Base-by-base conservation (phyloP, 169 alveolate genomes). In the Cryptosporidium sp. region DNA sequence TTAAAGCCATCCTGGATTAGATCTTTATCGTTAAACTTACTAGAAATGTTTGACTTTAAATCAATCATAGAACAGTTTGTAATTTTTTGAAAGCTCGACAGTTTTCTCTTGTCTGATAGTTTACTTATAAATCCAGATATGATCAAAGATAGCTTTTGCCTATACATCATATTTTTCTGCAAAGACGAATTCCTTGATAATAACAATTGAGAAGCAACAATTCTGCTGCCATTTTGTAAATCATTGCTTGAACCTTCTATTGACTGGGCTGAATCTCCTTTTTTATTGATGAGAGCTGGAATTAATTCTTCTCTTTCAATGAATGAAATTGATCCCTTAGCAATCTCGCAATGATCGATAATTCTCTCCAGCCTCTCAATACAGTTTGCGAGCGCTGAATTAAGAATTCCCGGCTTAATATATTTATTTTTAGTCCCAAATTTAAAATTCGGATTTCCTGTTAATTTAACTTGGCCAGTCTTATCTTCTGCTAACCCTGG, bases 141-240 rank as follows among this genome's bases (percentile, higher is more conserved):
- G 23, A 80, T 23, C 6, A 48, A 35, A 10, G 37, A 37, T 39
- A 80, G 37, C 12, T 44, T 80, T 80, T 80, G 89, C n/a, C 89
- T 31, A 80, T 80, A 80, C 1, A 42, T 26, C 75, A 61, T 80
- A 45, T 80, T 80, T 51, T 65, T 80, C 62, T 80, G 80, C 67
- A 42, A 33, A 18, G 26, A 42, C 8, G 89, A 80, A 44, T 39
- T 61, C 23, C 70, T 60, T 6, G 42, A 18, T 10, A 80, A 52
- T 16, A 80, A 44, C 26, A 80, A 3, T 21, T 80, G 89, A 42
- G 69, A 39, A 39, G 33, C 10, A 26, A 62, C 62, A n/a, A 80
- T n/a, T 14, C 52, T 31, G 31, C 26, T 37, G 45, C 75, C 21
- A 44, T 21, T 42, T 12, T 31, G 26, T 10, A 10, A 26, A 29